phyloP scores from a whole-genome alignment of 441 rosid genomes.

The Kokia cookei region DNA sequence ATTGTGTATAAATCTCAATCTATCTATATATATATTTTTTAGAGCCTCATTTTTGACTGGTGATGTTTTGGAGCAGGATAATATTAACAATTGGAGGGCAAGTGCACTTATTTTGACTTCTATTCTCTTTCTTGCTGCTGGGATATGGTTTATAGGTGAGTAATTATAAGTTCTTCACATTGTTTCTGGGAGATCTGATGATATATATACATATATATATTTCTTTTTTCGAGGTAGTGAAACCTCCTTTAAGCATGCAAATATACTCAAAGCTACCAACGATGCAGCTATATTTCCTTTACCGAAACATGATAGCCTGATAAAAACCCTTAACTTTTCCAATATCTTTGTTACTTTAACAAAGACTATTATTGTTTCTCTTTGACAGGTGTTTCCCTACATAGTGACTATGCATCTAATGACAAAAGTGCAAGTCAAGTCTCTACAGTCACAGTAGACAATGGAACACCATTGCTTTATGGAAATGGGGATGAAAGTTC shows the following conservation, averaged over 20 bases:
- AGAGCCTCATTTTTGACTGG: conserved; percentile 1
- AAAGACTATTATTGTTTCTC: background rate
- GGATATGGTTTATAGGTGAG: conserved; percentile 52
- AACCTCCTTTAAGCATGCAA: background rate
- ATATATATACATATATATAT: background rate
- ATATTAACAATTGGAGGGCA: conserved; percentile 55
- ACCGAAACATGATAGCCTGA: background rate
- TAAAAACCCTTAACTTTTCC: background rate
- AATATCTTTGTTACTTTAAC: background rate
- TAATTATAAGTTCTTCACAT: background rate
- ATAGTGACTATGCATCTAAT: conserved; percentile 41
- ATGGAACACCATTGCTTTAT: conserved; percentile 38
- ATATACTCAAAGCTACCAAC: background rate
- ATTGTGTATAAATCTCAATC: background rate
- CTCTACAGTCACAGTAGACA: conserved; percentile 4
- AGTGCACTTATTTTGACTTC: conserved; percentile 58
- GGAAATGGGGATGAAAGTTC: conserved; percentile 7
- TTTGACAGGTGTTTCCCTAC: conserved; percentile 55
- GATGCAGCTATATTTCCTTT: background rate
- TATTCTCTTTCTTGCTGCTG: conserved; percentile 55
- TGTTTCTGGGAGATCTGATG: background rate
- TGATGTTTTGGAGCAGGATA: conserved; percentile 34
- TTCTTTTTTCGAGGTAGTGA: background rate
- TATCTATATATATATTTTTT: background rate
- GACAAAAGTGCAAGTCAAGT: conserved; percentile 30